Evolutionary conservation across 345 rosid genomes (phyloP).

Genomic region (Nasturtium officinale): DNA sequence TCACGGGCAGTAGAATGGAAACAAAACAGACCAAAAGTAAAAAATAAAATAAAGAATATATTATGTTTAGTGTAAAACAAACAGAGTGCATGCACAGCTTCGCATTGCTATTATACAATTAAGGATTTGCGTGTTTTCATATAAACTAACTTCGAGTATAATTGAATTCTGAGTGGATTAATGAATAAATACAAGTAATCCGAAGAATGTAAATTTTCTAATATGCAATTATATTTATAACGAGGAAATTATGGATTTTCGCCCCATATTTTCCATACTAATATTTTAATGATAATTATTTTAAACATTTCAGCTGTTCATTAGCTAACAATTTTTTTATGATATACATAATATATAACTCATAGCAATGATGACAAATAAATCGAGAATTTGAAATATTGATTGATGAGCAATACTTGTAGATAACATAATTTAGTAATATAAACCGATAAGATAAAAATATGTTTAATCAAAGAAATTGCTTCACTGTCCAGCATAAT

Average conservation of each 20-base stretch:
- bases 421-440: background rate
- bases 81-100: slow-evolving; percentile 24
- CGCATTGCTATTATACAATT: slow-evolving; percentile 2
- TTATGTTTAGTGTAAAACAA: background rate
- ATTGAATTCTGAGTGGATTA: background rate
- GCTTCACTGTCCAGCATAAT: background rate
- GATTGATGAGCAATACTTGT: background rate
- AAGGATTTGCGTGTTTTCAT: background rate
- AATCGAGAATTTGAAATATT: background rate
- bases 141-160: background rate
- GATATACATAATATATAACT: background rate
- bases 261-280: background rate
- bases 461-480: background rate
- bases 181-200: background rate
- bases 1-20: background rate
- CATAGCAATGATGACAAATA: background rate
- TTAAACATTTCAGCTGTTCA: background rate
- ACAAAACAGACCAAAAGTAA: slow-evolving; percentile 15
- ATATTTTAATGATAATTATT: background rate
- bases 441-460: background rate
- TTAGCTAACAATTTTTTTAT: background rate
- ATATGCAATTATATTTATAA: background rate
- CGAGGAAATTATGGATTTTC: background rate
- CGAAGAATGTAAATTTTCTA: background rate
- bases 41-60: no score